A percentile compares a stretch with the other conserved stretches of the same genome.
Evolutionary conservation across 805 yeast genomes (phyloP).

Genomic region (Priceomyces medius): DNA sequence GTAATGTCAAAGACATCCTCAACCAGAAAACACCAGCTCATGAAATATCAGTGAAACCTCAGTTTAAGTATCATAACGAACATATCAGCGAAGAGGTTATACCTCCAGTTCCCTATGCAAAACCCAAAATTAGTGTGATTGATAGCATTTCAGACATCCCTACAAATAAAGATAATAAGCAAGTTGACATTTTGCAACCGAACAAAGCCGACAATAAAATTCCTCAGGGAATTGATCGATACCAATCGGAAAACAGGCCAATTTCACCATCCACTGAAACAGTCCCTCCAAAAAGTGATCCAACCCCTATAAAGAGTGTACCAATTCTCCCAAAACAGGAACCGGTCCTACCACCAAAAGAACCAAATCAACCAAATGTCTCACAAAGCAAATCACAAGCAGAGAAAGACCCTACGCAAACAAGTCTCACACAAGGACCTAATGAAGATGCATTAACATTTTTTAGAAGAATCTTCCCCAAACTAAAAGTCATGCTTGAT

Average conservation of each 20-base stretch:
- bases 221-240: too few relatives aligned
- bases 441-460: constrained; percentile 10
- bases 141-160: not conserved
- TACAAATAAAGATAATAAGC: not conserved
- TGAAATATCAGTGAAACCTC: constrained; percentile 22
- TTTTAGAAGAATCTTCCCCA: constrained; percentile 9
- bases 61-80: constrained; percentile 18
- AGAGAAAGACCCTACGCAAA: too few relatives aligned
- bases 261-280: too few relatives aligned
- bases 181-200: too few relatives aligned
- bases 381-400: too few relatives aligned
- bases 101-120: constrained; percentile 11
- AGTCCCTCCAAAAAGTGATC: too few relatives aligned
- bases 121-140: constrained; percentile 16
- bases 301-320: too few relatives aligned
- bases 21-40: constrained; percentile 19
- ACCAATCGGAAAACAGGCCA: too few relatives aligned
- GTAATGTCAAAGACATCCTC: constrained; percentile 12
- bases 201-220: too few relatives aligned
- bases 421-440: constrained; percentile 3
- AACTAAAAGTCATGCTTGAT: constrained; percentile 1
- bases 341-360: too few relatives aligned
- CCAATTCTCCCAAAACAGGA: too few relatives aligned
- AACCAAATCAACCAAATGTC: too few relatives aligned
- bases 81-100: not conserved